These are phyloP conservation scores for Amaranthus tricolor DNA, from an alignment of 179 eudicot genomes.

Conservation along the genomic window DNA sequence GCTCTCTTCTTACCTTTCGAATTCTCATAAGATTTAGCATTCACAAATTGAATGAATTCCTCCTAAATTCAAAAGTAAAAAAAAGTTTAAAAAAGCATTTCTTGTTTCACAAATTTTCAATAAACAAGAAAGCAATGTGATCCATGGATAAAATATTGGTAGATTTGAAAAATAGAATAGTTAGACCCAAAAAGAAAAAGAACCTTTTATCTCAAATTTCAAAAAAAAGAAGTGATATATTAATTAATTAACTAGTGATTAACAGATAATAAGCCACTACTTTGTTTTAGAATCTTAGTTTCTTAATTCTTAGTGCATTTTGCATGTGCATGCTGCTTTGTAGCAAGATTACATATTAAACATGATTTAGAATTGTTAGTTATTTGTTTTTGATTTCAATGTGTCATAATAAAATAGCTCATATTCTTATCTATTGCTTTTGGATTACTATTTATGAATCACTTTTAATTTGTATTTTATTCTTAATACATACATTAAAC, in stretches of 20 bases:
- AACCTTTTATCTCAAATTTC: constrained; percentile 7
- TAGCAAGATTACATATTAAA: not conserved
- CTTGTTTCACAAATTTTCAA: constrained; percentile 21
- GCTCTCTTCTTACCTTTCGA: too few species aligned
- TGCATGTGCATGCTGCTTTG: constrained; percentile 15
- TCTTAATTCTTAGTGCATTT: constrained; percentile 12
- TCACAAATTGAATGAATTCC: too few species aligned
- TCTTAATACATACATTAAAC: too few species aligned
- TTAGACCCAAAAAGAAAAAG: constrained; percentile 17
- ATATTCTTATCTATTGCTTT: too few species aligned
- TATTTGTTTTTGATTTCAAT: too few species aligned
- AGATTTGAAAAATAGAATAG: not conserved
- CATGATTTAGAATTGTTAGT: too few species aligned
- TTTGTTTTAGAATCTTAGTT: constrained; percentile 23
- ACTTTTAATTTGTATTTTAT: too few species aligned
- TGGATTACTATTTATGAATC: too few species aligned
- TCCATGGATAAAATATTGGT: not conserved
- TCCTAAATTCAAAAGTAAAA: not conserved
- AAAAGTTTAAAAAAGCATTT: constrained; percentile 20
- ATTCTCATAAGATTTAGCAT: too few species aligned
- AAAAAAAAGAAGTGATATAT: not conserved
- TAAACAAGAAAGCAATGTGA: constrained; percentile 22
- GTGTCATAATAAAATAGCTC: too few species aligned
- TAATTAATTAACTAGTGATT: constrained; percentile 21
- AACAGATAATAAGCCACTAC: constrained; percentile 25